These are phyloP conservation scores for Nigrograna mackinnonii DNA, from an alignment of 2,329 filamentous ascomycete species.

Conservation along the genomic window DNA sequence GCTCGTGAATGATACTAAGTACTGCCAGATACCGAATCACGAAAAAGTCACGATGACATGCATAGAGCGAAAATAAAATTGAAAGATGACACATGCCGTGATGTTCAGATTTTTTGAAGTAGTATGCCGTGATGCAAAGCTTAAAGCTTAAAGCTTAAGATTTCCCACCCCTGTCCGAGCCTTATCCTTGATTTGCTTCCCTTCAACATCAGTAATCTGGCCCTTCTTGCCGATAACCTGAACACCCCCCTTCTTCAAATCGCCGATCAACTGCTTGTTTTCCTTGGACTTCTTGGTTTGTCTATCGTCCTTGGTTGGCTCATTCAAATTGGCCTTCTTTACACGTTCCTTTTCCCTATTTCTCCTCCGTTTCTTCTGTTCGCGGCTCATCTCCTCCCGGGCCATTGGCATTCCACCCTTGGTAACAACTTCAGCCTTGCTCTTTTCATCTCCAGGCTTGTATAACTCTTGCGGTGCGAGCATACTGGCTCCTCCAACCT, in stretches of 20 bases:
- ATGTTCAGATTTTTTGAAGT: too few species aligned
- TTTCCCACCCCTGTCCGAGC: conserved; percentile 31
- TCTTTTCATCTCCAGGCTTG: conserved; percentile 71
- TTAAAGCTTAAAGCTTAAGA: conserved; percentile 32
- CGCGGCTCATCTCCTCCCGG: conserved; percentile 82
- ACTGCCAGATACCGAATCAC: too few species aligned
- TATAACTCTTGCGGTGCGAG: conserved; percentile 96
- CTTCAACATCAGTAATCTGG: conserved; percentile 80
- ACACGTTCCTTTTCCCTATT: conserved; percentile 85
- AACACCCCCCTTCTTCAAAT: conserved; percentile 82
- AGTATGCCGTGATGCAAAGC: neutral
- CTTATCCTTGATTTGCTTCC: conserved; percentile 65
- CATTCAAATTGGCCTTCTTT: conserved; percentile 65
- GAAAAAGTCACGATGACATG: too few species aligned
- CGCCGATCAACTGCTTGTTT: conserved; percentile 63
- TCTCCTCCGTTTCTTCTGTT: conserved; percentile 78
- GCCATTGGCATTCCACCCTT: conserved; percentile 79
- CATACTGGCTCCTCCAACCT: conserved; percentile 69
- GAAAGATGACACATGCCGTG: too few species aligned
- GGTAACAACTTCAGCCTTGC: conserved; percentile 72
- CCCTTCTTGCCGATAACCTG: conserved; percentile 92
- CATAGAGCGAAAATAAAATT: too few species aligned
- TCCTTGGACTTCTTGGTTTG: conserved; percentile 63
- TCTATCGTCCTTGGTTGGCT: conserved; percentile 46
- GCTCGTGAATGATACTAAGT: too few species aligned